phyloP scores from a whole-genome alignment of 2,329 filamentous ascomycete genomes.

The Monascus ruber region DNA sequence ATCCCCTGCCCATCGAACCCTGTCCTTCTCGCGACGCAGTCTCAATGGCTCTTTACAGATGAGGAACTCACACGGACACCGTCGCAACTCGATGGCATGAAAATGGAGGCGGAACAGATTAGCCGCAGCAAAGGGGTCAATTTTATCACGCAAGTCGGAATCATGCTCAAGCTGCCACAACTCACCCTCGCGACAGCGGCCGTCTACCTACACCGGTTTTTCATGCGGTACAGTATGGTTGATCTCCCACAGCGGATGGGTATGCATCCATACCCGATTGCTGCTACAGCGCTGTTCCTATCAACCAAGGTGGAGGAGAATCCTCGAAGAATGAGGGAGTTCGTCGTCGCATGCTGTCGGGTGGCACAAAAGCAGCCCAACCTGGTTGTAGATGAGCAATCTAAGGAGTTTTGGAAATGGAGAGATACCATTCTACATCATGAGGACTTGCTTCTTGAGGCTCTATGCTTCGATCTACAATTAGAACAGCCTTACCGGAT shows the following conservation, averaged over 20 bases:
- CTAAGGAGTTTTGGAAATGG: slow-evolving; percentile 98
- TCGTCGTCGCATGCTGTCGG: slow-evolving; percentile 86
- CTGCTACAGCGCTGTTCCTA: slow-evolving; percentile 81
- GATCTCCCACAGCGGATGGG: slow-evolving; percentile 56
- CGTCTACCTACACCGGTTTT: slow-evolving; percentile 91
- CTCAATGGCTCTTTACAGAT: slow-evolving; percentile 82
- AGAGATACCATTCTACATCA: slow-evolving; percentile 84
- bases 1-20: slow-evolving; percentile 31
- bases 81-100: slow-evolving; percentile 71
- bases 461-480: slow-evolving; percentile 85
- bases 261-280: slow-evolving; percentile 87
- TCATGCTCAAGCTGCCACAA: slow-evolving; percentile 83
- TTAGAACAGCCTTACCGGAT: slow-evolving; percentile 78
- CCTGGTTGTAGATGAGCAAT: slow-evolving; percentile 87
- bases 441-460: slow-evolving; percentile 85
- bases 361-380: slow-evolving; percentile 91
- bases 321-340: slow-evolving; percentile 85
- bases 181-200: slow-evolving; percentile 84
- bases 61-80: slow-evolving; percentile 75
- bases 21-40: slow-evolving; percentile 44
- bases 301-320: slow-evolving; percentile 98
- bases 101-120: slow-evolving; percentile 63
- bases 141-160: slow-evolving; percentile 90
- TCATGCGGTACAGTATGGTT: slow-evolving; percentile 78
- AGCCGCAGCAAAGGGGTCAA: slow-evolving; percentile 85